These are phyloP conservation scores for Globisporangium barbulae DNA, from an alignment of 352 stramenopile genomes.

Conservation along the genomic window DNA sequence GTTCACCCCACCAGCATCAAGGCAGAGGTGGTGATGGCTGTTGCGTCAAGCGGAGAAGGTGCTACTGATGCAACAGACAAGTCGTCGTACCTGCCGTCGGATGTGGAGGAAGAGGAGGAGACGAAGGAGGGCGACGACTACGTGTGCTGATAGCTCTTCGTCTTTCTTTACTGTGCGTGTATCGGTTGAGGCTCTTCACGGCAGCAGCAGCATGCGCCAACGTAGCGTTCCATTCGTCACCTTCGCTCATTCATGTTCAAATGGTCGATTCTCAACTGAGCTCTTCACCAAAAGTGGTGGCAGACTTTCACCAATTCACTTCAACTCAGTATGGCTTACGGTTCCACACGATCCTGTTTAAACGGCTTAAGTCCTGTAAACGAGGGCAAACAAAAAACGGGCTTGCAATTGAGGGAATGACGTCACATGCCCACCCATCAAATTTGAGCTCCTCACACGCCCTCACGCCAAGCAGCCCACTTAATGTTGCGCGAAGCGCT, in stretches of 20 bases:
- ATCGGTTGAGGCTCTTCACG: neutral
- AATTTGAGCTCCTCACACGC: neutral
- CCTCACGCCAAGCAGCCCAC: slow-evolving; percentile 4
- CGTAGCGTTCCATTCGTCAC: too few relatives aligned
- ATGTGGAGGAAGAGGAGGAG: slow-evolving; percentile 8
- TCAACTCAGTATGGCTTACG: too few relatives aligned
- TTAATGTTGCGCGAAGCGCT: neutral
- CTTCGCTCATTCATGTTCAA: too few relatives aligned
- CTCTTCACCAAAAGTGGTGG: too few relatives aligned
- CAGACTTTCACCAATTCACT: neutral
- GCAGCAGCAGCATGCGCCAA: neutral
- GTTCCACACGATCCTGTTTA: too few relatives aligned
- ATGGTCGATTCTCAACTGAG: too few relatives aligned
- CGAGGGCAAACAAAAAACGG: too few relatives aligned
- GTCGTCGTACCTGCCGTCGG: slow-evolving; percentile 1
- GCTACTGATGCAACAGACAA: neutral
- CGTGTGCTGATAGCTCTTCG: neutral
- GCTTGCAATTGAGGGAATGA: neutral
- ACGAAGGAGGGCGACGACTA: neutral
- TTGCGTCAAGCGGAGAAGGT: neutral
- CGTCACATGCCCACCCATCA: slow-evolving; percentile 5
- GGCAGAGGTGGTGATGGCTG: neutral
- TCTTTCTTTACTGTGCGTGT: neutral
- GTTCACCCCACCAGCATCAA: neutral
- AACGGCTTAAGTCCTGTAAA: too few relatives aligned